These are phyloP conservation scores for Helianthus annuus DNA, from an alignment of 129 eudicot species.

Conservation along the genomic window DNA sequence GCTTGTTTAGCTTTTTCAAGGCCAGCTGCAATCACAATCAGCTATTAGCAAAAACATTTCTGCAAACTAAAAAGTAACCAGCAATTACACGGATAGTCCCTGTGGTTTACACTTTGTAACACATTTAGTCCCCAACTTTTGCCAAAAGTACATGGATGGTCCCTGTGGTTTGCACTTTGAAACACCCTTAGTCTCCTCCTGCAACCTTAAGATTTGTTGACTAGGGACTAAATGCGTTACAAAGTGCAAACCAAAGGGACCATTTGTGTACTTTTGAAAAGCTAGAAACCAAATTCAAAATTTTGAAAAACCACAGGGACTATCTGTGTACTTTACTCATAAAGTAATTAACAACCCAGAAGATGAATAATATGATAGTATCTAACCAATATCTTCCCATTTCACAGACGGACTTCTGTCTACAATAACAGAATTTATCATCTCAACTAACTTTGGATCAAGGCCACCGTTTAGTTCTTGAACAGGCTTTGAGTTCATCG, in stretches of 20 bases:
- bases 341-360: not conserved
- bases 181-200: too few species aligned
- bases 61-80: not conserved
- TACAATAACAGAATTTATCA: conserved; percentile 90
- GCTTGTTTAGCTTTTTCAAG: conserved; percentile 98
- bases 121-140: too few species aligned
- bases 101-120: too few species aligned
- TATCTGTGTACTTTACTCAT: too few species aligned
- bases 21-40: conserved; percentile 64
- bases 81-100: not conserved
- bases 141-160: too few species aligned
- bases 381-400: conserved; percentile 99
- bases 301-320: too few species aligned
- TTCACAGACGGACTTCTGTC: conserved; percentile 95
- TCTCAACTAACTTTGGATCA: conserved; percentile 82
- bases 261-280: too few species aligned
- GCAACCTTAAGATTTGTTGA: too few species aligned
- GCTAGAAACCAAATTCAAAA: too few species aligned
- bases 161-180: too few species aligned
- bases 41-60: not conserved
- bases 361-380: conserved; percentile 13
- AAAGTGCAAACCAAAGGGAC: too few species aligned
- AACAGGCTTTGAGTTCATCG: conserved; percentile 44
- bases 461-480: conserved; percentile 52
- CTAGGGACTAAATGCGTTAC: too few species aligned